Conservation (phyloP, 2,329 filamentous ascomycete species). For the Simplicillium sp. region DNA sequence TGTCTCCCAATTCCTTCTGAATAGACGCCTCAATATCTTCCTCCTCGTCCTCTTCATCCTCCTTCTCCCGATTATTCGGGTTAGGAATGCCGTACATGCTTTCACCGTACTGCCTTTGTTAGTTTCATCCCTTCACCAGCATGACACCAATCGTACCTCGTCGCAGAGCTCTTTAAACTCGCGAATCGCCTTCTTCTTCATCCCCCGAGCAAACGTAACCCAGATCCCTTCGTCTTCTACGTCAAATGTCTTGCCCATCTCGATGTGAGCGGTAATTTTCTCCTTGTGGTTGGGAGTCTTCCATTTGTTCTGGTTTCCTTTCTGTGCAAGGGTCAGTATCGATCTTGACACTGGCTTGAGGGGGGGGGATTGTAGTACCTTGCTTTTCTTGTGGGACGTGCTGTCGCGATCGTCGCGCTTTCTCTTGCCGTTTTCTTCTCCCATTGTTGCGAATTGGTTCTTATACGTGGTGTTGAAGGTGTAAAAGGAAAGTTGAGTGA, state of each 20-base stretch:
- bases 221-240: constrained; percentile 66
- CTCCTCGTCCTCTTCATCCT: constrained; percentile 33
- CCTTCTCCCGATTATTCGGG: constrained; percentile 21
- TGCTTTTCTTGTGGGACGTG: constrained; percentile 27
- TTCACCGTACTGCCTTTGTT: constrained; percentile 49
- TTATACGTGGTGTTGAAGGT: background rate
- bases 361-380: constrained; percentile 19
- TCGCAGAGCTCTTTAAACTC: constrained; percentile 60
- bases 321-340: constrained; percentile 2
- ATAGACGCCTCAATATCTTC: constrained; percentile 68
- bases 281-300: constrained; percentile 49
- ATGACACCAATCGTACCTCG: constrained; percentile 37
- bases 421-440: constrained; percentile 22
- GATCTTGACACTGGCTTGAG: background rate
- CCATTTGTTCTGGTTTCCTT: constrained; percentile 47
- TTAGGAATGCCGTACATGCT: constrained; percentile 43
- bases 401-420: constrained; percentile 19
- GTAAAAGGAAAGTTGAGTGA: background rate
- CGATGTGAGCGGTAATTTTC: constrained; percentile 32
- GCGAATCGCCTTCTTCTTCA: constrained; percentile 58
- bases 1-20: constrained; percentile 56
- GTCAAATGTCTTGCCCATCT: constrained; percentile 41
- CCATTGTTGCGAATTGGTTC: constrained; percentile 13
- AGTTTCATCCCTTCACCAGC: background rate
- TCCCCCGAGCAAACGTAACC: constrained; percentile 66